Base-by-base conservation (phyloP, 2,329 filamentous ascomycete species). In the Aspergillus niger region DNA sequence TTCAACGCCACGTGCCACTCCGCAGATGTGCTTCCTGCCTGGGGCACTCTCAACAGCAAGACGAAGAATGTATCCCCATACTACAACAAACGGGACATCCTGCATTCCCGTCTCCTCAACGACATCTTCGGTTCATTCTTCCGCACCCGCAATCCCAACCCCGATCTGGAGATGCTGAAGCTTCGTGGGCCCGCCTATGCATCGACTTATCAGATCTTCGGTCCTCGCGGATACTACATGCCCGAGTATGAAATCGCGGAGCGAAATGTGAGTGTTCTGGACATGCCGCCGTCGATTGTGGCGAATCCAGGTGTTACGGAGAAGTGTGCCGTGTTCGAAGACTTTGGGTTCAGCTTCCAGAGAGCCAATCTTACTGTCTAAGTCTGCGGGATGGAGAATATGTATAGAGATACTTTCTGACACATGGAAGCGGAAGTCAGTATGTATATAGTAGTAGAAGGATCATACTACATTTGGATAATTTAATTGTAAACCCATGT, bases 1-100 rank as follows among this genome's bases (percentile, higher is more conserved):
- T 69, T 67, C 60, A 72, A 72, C 44, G 70, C 70, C 2, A 68
- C 67, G 10, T 72, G 70, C 55, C 70, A 72, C 48, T 38, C 70
- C 4, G 61, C 66, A 4, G 70, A 72, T 26, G 63, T 69, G 5
- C 63, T 72, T 3, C 70, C 63, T 5, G 65, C 66, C 43, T 72
- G 70, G 70, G 70, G 70, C 4, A 72, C 63, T 1, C 55, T 72
- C 8, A 70, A 71, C 49, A 58, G 52, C 56, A 71, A 71, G 48
- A 68, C 65, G 2, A 11, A 60, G 15, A 55, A 65, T 17, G 69
- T 72, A 6, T 53, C 51, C n/a, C 67, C 67, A 1, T 72, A 72
- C 58, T 69, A 67, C 22, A 30, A 53, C n/a, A 22, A 58, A 11
- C 13, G 24, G 2, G 68, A 72, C 17, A 52, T 69, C 20, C 58